phyloP scores from a whole-genome alignment of 352 stramenopile species.

The Phytopythium montanum region DNA sequence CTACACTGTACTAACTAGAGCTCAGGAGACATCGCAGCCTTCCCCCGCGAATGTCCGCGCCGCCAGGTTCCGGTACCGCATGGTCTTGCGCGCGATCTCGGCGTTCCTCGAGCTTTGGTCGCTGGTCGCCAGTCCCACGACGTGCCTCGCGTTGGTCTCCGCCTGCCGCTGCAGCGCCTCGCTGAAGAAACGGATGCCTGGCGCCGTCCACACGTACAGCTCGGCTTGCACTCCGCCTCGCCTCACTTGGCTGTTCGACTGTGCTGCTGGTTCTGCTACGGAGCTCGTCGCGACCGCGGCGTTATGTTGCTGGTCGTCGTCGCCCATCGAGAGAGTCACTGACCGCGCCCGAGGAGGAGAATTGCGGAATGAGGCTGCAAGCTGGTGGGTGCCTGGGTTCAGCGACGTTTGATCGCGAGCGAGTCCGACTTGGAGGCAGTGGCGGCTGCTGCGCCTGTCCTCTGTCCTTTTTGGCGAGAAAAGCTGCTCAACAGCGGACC shows the following conservation, averaged over 20 bases:
- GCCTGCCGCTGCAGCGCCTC: background rate
- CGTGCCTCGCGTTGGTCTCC: background rate
- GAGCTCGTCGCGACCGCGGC: too few relatives aligned
- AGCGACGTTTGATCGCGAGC: too few relatives aligned
- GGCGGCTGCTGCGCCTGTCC: too few relatives aligned
- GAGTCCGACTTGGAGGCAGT: too few relatives aligned
- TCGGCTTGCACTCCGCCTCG: background rate
- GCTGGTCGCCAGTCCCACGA: background rate
- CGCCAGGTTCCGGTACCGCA: slow-evolving; percentile 14
- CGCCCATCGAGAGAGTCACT: background rate
- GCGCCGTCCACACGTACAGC: slow-evolving; percentile 1
- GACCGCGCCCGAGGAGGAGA: background rate
- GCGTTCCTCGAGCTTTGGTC: background rate
- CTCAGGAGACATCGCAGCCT: too few relatives aligned
- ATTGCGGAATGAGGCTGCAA: background rate
- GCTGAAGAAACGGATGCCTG: background rate
- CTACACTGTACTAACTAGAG: too few relatives aligned
- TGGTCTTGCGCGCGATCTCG: slow-evolving; percentile 14
- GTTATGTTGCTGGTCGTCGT: background rate
- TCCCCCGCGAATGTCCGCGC: background rate
- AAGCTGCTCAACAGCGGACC: too few relatives aligned
- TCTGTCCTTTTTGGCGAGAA: too few relatives aligned
- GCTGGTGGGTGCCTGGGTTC: too few relatives aligned
- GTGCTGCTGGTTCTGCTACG: too few relatives aligned
- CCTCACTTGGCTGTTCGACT: background rate